A percentile compares a stretch with the other conserved stretches of the same genome.
Evolutionary conservation across 495 filamentous ascomycete genomes (phyloP).

Genomic region (Talaromyces proteolyticus): DNA sequence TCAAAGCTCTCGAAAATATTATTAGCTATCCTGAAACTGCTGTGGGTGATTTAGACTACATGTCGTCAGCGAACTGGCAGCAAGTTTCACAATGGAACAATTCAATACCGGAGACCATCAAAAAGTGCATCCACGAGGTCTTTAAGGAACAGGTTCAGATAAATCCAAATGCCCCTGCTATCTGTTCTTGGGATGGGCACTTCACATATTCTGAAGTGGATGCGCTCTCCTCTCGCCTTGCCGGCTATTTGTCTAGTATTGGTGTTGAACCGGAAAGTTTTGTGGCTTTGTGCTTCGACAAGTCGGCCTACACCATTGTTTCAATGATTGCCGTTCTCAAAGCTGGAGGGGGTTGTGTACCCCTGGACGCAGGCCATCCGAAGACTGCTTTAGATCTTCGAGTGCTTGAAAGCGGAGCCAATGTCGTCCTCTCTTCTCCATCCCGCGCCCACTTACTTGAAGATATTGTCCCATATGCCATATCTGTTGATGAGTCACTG

Average conservation of each 20-base stretch:
- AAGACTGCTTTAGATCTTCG: constrained; percentile 26
- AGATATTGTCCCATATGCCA: constrained; percentile 30
- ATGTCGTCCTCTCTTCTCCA: constrained; percentile 38
- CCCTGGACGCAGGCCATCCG: constrained; percentile 19
- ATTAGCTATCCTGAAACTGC: constrained; percentile 20
- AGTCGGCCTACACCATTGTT: constrained; percentile 34
- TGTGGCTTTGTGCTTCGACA: constrained; percentile 33
- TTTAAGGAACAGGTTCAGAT: constrained; percentile 30
- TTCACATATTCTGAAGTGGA: constrained; percentile 47
- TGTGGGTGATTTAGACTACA: constrained; percentile 28
- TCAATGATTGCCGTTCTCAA: constrained; percentile 36
- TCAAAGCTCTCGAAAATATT: constrained; percentile 38
- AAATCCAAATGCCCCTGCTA: constrained; percentile 29
- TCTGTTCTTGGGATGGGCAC: constrained; percentile 43
- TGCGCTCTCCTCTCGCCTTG: constrained; percentile 35
- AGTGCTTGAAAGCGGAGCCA: constrained; percentile 29
- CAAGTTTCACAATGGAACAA: constrained; percentile 42
- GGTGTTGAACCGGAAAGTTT: constrained; percentile 31
- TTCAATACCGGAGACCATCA: constrained; percentile 23
- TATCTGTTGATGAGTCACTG: constrained; percentile 29
- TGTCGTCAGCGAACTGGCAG: constrained; percentile 29
- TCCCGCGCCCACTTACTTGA: constrained; percentile 29
- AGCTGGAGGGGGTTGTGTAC: constrained; percentile 39
- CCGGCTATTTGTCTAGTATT: constrained; percentile 31
- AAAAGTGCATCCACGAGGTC: constrained; percentile 37